Evolutionary conservation across 1,139 yeast genomes (phyloP).

Genomic region (Hemisphaericaspora lyxosophila): DNA sequence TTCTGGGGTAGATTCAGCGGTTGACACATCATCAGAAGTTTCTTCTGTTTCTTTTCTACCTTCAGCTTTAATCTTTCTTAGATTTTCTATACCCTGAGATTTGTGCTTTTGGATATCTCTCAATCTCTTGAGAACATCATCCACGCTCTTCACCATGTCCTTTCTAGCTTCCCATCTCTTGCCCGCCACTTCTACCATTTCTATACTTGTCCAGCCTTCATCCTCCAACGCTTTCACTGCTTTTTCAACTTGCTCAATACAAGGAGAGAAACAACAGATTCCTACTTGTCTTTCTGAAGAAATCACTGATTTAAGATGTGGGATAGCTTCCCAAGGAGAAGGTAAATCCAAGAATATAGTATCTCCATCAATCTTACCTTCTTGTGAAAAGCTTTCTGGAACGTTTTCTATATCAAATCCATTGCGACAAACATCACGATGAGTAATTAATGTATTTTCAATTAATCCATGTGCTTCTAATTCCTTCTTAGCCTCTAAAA

Average conservation of each 20-base stretch:
- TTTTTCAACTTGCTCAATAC: slow-evolving; percentile 93
- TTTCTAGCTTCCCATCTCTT: slow-evolving; percentile 89
- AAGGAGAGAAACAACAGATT: slow-evolving; percentile 94
- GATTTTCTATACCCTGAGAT: slow-evolving; percentile 66
- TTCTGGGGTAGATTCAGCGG: slow-evolving; percentile 10
- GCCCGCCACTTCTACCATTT: slow-evolving; percentile 90
- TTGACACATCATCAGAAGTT: slow-evolving; percentile 13
- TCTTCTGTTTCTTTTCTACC: slow-evolving; percentile 22
- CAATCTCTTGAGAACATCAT: slow-evolving; percentile 78
- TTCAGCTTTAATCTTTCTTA: slow-evolving; percentile 38
- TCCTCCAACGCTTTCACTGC: slow-evolving; percentile 73
- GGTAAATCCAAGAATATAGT: slow-evolving; percentile 90
- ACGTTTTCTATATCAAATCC: slow-evolving; percentile 63
- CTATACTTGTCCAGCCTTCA: slow-evolving; percentile 84
- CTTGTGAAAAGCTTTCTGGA: slow-evolving; percentile 30
- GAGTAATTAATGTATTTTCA: slow-evolving; percentile 60
- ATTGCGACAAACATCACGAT: slow-evolving; percentile 86
- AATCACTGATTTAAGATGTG: slow-evolving; percentile 64
- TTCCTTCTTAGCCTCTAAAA: slow-evolving; percentile 73
- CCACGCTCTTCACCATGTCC: slow-evolving; percentile 78
- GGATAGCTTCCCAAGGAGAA: slow-evolving; percentile 95
- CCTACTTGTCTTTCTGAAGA: slow-evolving; percentile 55
- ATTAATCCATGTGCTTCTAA: slow-evolving; percentile 68
- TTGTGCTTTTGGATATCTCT: slow-evolving; percentile 79
- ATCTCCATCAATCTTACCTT: slow-evolving; percentile 51